A percentile compares a stretch with the other conserved stretches of the same genome.
These are phyloP conservation scores for Fusarium humuli DNA, from an alignment of 2,329 filamentous ascomycete genomes.

Conservation along the genomic window DNA sequence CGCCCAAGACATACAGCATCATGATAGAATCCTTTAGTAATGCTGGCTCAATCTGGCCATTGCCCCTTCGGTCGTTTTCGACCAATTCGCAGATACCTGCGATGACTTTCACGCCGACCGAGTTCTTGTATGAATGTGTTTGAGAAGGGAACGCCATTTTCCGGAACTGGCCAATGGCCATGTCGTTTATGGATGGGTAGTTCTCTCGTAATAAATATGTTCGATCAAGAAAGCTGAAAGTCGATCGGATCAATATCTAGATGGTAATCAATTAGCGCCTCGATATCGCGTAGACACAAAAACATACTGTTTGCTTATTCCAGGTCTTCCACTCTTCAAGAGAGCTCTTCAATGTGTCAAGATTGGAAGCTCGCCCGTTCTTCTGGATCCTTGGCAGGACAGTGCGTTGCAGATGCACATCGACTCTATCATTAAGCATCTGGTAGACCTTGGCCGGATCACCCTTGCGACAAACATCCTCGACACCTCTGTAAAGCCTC, in stretches of 20 bases:
- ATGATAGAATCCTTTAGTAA: slow-evolving; percentile 81
- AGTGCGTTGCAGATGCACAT: slow-evolving; percentile 72
- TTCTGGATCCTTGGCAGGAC: slow-evolving; percentile 68
- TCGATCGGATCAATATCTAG: slow-evolving; percentile 81
- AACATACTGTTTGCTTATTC: slow-evolving; percentile 78
- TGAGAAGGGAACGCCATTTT: slow-evolving; percentile 61
- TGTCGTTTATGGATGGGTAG: slow-evolving; percentile 79
- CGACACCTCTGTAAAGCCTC: slow-evolving; percentile 88
- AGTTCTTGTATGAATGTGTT: slow-evolving; percentile 15
- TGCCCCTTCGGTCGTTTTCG: slow-evolving; percentile 73
- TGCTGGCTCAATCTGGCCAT: slow-evolving; percentile 67
- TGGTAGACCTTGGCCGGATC: slow-evolving; percentile 75
- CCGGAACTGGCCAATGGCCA: slow-evolving; percentile 82
- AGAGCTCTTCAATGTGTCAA: slow-evolving; percentile 71
- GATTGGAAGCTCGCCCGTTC: slow-evolving; percentile 63
- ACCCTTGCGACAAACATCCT: slow-evolving; percentile 88
- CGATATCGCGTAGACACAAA: background rate
- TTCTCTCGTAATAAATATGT: slow-evolving; percentile 84
- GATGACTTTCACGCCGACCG: slow-evolving; percentile 52
- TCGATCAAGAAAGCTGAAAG: slow-evolving; percentile 94
- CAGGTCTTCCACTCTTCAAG: slow-evolving; percentile 77
- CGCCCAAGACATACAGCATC: slow-evolving; percentile 86
- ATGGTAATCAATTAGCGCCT: slow-evolving; percentile 18
- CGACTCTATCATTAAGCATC: slow-evolving; percentile 73
- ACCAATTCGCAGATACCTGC: slow-evolving; percentile 79